These are phyloP conservation scores for Urochloa ruziziensis DNA, from an alignment of 176 grass and related monocot genomes.

Conservation along the genomic window DNA sequence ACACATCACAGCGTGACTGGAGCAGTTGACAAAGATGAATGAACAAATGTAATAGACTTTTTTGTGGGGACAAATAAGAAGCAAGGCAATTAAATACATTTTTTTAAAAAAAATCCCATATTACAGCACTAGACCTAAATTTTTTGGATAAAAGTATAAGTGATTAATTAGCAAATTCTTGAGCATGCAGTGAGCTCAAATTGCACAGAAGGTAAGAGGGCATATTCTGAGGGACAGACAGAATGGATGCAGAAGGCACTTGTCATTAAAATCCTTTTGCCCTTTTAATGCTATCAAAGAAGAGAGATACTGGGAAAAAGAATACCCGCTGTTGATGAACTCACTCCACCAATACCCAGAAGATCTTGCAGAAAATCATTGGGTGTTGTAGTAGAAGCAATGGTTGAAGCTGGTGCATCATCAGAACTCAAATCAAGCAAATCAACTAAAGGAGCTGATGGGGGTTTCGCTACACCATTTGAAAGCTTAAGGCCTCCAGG, in stretches of 20 bases:
- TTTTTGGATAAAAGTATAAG: not conserved
- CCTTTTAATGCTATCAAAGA: not conserved
- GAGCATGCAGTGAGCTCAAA: not conserved
- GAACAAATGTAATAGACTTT: not conserved
- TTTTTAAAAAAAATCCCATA: not conserved
- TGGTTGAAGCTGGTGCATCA: constrained; percentile 36
- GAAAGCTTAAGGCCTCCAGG: constrained; percentile 68
- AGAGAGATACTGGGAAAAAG: not conserved
- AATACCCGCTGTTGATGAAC: constrained; percentile 65
- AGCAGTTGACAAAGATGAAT: not conserved
- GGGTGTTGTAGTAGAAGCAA: constrained; percentile 55
- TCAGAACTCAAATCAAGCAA: constrained; percentile 89
- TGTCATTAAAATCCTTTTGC: not conserved
- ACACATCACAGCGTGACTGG: not conserved
- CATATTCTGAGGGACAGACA: not conserved
- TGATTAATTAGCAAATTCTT: not conserved
- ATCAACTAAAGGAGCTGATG: constrained; percentile 58
- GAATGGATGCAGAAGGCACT: not conserved
- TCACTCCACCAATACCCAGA: constrained; percentile 66
- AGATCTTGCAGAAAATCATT: constrained; percentile 81
- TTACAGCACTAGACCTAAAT: constrained; percentile 3
- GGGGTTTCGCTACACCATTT: constrained; percentile 81
- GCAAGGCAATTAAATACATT: not conserved
- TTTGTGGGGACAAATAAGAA: not conserved
- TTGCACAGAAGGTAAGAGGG: not conserved